These are phyloP conservation scores for Panus rudis DNA, from an alignment of 768 basidiomycete genomes.

Conservation along the genomic window DNA sequence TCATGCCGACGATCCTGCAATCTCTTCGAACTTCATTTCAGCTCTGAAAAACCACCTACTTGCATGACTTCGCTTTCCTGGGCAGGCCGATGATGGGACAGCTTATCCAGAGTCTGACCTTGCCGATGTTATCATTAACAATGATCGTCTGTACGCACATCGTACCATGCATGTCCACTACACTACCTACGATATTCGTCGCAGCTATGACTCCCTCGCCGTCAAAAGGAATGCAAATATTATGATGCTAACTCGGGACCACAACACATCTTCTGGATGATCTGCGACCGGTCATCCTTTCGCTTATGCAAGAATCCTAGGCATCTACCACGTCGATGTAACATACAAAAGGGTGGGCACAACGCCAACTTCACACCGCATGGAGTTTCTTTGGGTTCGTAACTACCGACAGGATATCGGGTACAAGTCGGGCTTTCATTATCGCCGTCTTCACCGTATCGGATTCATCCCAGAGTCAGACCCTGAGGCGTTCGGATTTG, in stretches of 20 bases:
- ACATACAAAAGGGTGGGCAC: constrained; percentile 3
- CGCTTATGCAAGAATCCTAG: constrained; percentile 26
- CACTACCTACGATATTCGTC: constrained; percentile 36
- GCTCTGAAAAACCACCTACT: constrained; percentile 24
- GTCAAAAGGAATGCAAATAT: constrained; percentile 28
- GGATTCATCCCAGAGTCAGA: constrained; percentile 16
- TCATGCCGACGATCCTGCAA: no score
- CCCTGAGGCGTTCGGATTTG: constrained; percentile 22
- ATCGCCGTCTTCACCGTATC: constrained; percentile 13
- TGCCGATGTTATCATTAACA: constrained; percentile 4
- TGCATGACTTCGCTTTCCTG: constrained; percentile 20
- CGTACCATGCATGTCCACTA: constrained; percentile 29
- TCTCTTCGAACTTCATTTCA: constrained; percentile 24
- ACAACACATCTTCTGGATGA: neutral
- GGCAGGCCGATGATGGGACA: constrained; percentile 17
- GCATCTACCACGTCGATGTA: constrained; percentile 23
- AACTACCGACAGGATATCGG: constrained; percentile 10
- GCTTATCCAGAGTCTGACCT: constrained; percentile 17
- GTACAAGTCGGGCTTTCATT: neutral
- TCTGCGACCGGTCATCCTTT: constrained; percentile 20
- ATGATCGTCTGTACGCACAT: constrained; percentile 26
- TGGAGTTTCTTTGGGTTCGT: constrained; percentile 2
- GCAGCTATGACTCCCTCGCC: constrained; percentile 36
- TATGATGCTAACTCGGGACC: constrained; percentile 15
- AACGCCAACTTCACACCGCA: neutral